Conservation (phyloP, 495 filamentous ascomycete species). For the Penicilliopsis zonata region DNA sequence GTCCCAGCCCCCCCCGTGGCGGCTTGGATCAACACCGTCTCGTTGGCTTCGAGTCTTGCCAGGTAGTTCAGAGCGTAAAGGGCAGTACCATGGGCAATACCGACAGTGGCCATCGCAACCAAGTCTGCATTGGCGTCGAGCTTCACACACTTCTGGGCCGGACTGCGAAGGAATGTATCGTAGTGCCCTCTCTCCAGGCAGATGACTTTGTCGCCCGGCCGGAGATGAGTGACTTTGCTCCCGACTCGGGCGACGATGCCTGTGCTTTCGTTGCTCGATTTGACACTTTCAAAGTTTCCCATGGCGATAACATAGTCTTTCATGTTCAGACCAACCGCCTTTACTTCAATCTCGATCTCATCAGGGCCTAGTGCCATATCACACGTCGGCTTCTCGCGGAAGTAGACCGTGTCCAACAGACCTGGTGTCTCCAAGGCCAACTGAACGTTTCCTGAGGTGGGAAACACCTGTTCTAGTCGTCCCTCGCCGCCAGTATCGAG, state of each 20-base stretch:
- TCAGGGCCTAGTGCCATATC: too few species aligned
- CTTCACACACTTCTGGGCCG: constrained; percentile 10
- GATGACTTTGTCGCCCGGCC: constrained; percentile 1
- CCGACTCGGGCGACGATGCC: background rate
- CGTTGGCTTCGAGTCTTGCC: constrained; percentile 13
- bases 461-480: too few species aligned
- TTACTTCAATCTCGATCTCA: too few species aligned
- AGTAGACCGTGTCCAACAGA: too few species aligned
- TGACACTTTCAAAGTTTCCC: constrained; percentile 9
- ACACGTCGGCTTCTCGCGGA: too few species aligned
- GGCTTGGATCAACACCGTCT: constrained; percentile 30
- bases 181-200: background rate
- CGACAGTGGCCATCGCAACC: constrained; percentile 32
- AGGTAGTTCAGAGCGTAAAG: constrained; percentile 26
- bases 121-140: constrained; percentile 23
- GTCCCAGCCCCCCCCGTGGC: constrained; percentile 31
- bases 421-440: too few species aligned
- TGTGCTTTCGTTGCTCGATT: background rate
- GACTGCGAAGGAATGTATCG: constrained; percentile 5
- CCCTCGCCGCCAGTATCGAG: too few species aligned
- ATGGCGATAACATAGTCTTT: constrained; percentile 8
- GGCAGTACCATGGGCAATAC: constrained; percentile 23
- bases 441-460: too few species aligned
- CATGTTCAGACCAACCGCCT: too few species aligned
- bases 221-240: background rate